These are phyloP conservation scores for Excoecaria agallocha DNA, from an alignment of 345 rosid species.

Conservation along the genomic window DNA sequence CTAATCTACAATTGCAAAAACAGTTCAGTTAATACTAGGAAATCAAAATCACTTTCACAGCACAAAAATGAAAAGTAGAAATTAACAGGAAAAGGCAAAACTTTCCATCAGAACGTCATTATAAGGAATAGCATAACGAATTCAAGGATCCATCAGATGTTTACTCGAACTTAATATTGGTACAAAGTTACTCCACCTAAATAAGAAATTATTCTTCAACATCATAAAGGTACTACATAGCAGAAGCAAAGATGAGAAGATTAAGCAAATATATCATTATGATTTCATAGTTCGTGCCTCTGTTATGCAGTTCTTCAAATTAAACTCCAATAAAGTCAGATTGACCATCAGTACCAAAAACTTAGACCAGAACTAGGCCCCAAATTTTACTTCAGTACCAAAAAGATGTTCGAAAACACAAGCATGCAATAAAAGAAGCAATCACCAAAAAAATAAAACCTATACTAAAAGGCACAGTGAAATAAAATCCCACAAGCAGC, in stretches of 20 bases:
- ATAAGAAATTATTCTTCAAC: not conserved
- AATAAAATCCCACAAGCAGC: not conserved
- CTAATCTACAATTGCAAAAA: conserved; percentile 56
- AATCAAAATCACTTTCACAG: not conserved
- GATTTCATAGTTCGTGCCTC: not conserved
- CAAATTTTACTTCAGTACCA: not conserved
- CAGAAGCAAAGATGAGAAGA: not conserved
- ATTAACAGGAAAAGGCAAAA: not conserved
- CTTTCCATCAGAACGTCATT: not conserved
- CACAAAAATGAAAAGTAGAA: not conserved
- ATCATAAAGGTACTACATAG: not conserved
- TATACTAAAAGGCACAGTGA: not conserved
- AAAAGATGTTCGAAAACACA: not conserved
- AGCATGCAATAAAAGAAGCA: not conserved
- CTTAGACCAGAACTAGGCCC: not conserved
- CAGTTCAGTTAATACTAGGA: conserved; percentile 17
- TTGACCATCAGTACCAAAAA: not conserved
- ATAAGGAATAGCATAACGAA: not conserved
- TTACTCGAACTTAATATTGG: not conserved
- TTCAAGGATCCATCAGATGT: not conserved
- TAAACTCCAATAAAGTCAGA: not conserved
- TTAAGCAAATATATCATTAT: not conserved
- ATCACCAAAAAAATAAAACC: not conserved
- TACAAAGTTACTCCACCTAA: not conserved
- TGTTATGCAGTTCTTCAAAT: not conserved